Percentiles rank a stretch among this genome's conserved stretches.
Conservation (phyloP, 2,329 filamentous ascomycete species). For the Dactylonectria estremocensis region DNA sequence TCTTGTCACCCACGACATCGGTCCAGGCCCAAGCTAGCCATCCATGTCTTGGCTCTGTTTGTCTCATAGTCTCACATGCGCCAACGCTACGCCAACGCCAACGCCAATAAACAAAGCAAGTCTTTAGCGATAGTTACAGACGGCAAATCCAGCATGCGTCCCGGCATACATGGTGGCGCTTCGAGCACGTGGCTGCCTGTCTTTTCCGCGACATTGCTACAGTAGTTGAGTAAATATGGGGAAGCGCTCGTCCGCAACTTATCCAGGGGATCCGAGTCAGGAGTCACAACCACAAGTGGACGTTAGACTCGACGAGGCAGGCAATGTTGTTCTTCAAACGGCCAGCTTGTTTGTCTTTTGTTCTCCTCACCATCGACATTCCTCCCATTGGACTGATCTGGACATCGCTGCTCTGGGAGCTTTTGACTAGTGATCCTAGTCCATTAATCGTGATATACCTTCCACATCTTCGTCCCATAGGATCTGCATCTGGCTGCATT, state of each 20-base stretch:
- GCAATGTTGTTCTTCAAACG: slow-evolving; percentile 4
- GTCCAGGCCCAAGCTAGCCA: background rate
- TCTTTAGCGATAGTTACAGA: background rate
- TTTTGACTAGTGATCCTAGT: slow-evolving; percentile 2
- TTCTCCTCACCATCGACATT: slow-evolving; percentile 6
- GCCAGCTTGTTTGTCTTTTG: slow-evolving; percentile 6
- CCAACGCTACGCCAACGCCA: background rate
- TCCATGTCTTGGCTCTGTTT: background rate
- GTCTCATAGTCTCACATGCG: background rate
- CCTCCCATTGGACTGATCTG: background rate
- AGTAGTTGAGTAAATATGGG: background rate
- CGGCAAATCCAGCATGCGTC: too few species aligned
- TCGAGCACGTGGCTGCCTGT: background rate
- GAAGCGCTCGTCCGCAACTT: background rate
- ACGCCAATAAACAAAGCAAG: background rate
- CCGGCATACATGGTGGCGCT: background rate
- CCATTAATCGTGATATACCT: slow-evolving; percentile 16
- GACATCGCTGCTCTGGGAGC: slow-evolving; percentile 8
- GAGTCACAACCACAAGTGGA: background rate
- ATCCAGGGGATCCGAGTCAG: background rate
- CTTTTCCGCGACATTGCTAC: background rate
- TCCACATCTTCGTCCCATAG: slow-evolving; percentile 5
- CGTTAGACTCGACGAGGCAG: slow-evolving; percentile 4
- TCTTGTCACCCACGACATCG: slow-evolving; percentile 23
- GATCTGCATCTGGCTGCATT: slow-evolving; percentile 6